Evolutionary conservation across 2,329 filamentous ascomycete genomes (phyloP).

Genomic region (Epichloe gansuensis): DNA sequence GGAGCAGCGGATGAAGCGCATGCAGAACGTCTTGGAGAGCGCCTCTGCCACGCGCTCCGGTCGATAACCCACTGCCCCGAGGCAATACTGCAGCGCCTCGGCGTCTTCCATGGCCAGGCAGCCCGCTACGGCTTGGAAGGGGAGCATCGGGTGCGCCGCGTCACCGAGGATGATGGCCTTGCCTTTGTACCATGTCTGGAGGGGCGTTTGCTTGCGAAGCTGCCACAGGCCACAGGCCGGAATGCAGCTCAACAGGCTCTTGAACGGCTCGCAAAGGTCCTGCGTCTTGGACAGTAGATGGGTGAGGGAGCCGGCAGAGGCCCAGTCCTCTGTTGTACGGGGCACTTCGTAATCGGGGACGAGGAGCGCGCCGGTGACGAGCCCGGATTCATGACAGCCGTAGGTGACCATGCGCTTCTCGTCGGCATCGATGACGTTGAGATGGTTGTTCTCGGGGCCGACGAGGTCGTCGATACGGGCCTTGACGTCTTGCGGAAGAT

Average conservation of each 20-base stretch:
- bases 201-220: slow-evolving; percentile 1
- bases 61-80: not conserved
- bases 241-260: not conserved
- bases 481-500: not conserved
- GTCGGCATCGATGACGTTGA: not conserved
- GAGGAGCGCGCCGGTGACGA: not conserved
- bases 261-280: not conserved
- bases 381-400: not conserved
- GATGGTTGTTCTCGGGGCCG: not conserved
- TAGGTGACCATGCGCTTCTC: not conserved
- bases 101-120: slow-evolving; percentile 2
- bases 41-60: not conserved
- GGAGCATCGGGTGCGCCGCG: slow-evolving; percentile 1
- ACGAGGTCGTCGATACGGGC: not conserved
- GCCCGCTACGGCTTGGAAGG: not conserved
- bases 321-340: not conserved
- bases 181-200: not conserved
- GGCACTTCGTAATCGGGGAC: not conserved
- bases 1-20: not conserved
- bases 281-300: not conserved
- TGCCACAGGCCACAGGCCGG: not conserved
- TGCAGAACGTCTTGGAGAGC: not conserved
- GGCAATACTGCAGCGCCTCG: not conserved
- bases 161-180: slow-evolving; percentile 2
- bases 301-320: not conserved